Conservation (phyloP, 768 basidiomycete species). For the Hortiboletus flavorubellus region DNA sequence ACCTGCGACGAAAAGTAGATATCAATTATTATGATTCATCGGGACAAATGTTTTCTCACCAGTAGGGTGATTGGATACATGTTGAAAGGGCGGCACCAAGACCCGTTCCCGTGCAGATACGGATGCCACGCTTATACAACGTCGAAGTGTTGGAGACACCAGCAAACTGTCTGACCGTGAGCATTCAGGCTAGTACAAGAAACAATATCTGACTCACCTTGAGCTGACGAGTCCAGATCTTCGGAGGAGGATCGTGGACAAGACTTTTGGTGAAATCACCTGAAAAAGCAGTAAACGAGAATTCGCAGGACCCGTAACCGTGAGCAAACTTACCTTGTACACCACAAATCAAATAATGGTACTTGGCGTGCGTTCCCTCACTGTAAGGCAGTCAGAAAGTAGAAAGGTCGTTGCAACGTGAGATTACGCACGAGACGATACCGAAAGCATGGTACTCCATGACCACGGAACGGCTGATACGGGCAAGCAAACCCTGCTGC, state of each 20-base stretch:
- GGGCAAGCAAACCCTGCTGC: slow-evolving; percentile 76
- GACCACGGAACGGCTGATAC: slow-evolving; percentile 68
- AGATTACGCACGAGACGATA: slow-evolving; percentile 58
- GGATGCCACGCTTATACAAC: slow-evolving; percentile 76
- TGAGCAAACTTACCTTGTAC: slow-evolving; percentile 51
- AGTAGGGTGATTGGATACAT: slow-evolving; percentile 70
- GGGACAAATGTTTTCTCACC: slow-evolving; percentile 39
- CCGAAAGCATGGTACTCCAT: slow-evolving; percentile 86
- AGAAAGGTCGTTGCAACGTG: neutral
- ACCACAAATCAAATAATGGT: slow-evolving; percentile 80
- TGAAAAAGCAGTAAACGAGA: slow-evolving; percentile 11
- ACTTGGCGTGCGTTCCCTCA: slow-evolving; percentile 67
- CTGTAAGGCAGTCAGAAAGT: slow-evolving; percentile 34
- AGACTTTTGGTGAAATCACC: slow-evolving; percentile 76
- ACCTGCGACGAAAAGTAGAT: slow-evolving; percentile 41
- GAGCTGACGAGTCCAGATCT: slow-evolving; percentile 74
- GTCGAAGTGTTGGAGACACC: slow-evolving; percentile 79
- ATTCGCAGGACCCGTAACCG: neutral
- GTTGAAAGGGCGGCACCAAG: slow-evolving; percentile 78
- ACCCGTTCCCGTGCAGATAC: slow-evolving; percentile 80
- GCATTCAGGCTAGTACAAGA: slow-evolving; percentile 5
- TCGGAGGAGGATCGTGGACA: slow-evolving; percentile 64
- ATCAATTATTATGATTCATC: neutral
- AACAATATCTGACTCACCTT: slow-evolving; percentile 45
- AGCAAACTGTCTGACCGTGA: slow-evolving; percentile 49